Conservation (phyloP, 768 basidiomycete genomes). For the Roridomyces roridus region DNA sequence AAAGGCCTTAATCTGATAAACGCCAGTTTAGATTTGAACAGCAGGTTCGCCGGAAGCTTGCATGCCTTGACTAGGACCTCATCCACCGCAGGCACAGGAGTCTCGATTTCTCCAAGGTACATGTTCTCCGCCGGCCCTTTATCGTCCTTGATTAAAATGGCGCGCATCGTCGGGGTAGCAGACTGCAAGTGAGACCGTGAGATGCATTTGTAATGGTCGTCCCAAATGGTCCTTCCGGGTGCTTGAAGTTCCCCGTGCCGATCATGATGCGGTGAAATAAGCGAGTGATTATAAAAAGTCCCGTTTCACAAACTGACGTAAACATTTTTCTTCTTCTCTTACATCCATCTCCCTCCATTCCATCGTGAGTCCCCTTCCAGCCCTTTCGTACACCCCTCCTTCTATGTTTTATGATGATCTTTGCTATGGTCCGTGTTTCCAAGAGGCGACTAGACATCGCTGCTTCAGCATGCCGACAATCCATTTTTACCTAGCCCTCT, state of each 20-base stretch:
- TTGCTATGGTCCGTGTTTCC: conserved; percentile 97
- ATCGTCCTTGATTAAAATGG: conserved; percentile 77
- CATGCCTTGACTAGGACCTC: conserved; percentile 84
- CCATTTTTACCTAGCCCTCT: conserved; percentile 71
- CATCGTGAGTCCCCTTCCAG: conserved; percentile 9
- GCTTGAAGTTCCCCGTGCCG: no score
- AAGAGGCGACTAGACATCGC: conserved; percentile 95
- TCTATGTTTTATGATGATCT: conserved; percentile 59
- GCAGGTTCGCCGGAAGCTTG: no score
- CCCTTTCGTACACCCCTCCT: background rate
- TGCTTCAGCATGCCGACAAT: conserved; percentile 75
- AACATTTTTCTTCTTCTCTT: background rate
- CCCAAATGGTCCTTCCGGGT: no score
- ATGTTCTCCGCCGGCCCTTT: conserved; percentile 80
- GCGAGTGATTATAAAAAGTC: no score
- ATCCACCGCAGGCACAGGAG: conserved; percentile 59
- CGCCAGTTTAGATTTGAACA: background rate
- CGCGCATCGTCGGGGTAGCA: conserved; percentile 60
- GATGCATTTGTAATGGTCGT: no score
- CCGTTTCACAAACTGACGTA: background rate
- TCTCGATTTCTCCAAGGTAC: conserved; percentile 74
- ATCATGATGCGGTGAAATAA: no score
- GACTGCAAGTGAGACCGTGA: background rate
- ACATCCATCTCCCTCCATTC: conserved; percentile 3
- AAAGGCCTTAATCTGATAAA: conserved; percentile 72